A percentile compares a stretch with the other conserved stretches of the same genome.
Evolutionary conservation across 2,329 filamentous ascomycete species (phyloP).

Genomic region (Ophiocordyceps unilateralis): DNA sequence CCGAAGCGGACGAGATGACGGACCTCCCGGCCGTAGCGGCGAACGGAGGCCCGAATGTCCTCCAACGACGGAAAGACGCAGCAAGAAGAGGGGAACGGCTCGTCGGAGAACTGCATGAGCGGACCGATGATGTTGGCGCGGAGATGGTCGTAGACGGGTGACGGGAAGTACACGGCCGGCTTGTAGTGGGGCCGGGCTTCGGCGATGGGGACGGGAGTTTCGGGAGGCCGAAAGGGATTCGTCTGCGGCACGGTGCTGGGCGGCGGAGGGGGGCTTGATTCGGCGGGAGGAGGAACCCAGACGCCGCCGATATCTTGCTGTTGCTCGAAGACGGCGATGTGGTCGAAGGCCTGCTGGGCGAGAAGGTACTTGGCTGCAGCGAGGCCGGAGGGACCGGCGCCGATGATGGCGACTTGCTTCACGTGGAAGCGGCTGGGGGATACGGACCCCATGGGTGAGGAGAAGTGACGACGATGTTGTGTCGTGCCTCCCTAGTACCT

Average conservation of each 20-base stretch:
- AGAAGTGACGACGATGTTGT: too few relatives aligned
- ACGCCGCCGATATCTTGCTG: conserved; percentile 60
- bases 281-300: conserved; percentile 57
- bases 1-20: conserved; percentile 50
- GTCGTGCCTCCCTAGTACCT: too few relatives aligned
- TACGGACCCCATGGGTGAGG: not conserved
- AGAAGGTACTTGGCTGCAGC: conserved; percentile 65
- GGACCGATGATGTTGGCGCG: conserved; percentile 75
- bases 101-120: conserved; percentile 67
- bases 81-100: conserved; percentile 42
- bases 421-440: conserved; percentile 26
- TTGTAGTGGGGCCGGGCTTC: conserved; percentile 2
- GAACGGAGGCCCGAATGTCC: conserved; percentile 56
- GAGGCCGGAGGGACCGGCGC: conserved; percentile 66
- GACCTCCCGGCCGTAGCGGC: conserved; percentile 53
- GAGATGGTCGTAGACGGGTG: conserved; percentile 65
- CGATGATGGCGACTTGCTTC: conserved; percentile 56
- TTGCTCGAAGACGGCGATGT: conserved; percentile 69
- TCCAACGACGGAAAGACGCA: conserved; percentile 61
- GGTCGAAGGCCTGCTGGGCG: conserved; percentile 49
- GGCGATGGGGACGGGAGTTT: conserved; percentile 39
- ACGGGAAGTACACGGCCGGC: conserved; percentile 45
- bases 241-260: conserved; percentile 48
- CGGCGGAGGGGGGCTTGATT: conserved; percentile 15
- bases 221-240: conserved; percentile 42